A percentile compares a stretch with the other conserved stretches of the same genome.
These are phyloP conservation scores for Geotrichum candidum DNA, from an alignment of 1,139 yeast genomes.

Conservation along the genomic window DNA sequence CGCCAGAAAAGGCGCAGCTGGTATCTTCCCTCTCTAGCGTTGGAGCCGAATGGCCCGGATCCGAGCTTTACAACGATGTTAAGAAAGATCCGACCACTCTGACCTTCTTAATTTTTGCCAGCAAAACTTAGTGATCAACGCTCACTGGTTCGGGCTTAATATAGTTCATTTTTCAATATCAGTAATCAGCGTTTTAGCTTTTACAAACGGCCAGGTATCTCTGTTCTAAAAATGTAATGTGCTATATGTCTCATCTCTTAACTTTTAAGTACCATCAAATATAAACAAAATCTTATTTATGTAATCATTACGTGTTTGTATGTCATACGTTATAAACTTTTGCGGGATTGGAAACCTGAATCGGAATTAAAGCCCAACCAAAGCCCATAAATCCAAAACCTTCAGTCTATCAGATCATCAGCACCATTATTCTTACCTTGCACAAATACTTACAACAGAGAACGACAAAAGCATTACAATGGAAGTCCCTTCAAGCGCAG, in stretches of 20 bases:
- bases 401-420: background rate
- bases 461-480: constrained; percentile 1
- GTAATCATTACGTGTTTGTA: background rate
- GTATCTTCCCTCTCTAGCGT: background rate
- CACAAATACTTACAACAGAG: too few relatives aligned
- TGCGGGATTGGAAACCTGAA: background rate
- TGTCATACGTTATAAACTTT: background rate
- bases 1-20: background rate
- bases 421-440: background rate
- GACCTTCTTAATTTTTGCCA: background rate
- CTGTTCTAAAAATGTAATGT: background rate
- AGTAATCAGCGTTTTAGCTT: background rate
- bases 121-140: background rate
- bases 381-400: background rate
- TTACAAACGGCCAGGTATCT: background rate
- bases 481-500: constrained; percentile 17
- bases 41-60: background rate
- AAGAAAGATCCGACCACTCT: too few relatives aligned
- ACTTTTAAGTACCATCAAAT: background rate
- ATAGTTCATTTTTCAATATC: background rate
- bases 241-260: background rate
- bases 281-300: too few relatives aligned
- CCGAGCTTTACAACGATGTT: too few relatives aligned
- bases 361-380: background rate
- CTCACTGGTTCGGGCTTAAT: background rate